Percentiles rank a stretch among this genome's conserved stretches.
Evolutionary conservation across 495 filamentous ascomycete genomes (phyloP).

Genomic region (Neurospora intermedia): DNA sequence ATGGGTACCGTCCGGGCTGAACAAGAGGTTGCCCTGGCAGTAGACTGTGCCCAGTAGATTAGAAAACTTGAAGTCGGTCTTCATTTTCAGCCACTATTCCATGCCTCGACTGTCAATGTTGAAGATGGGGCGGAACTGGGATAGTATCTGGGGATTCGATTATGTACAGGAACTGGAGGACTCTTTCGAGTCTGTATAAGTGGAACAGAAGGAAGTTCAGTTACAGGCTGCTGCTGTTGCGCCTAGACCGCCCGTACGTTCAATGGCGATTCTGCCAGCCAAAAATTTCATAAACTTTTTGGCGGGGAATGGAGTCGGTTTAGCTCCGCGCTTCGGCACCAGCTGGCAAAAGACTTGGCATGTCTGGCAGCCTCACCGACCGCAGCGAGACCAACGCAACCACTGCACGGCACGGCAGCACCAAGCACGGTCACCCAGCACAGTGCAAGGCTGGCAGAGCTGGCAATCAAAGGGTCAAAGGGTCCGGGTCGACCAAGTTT

Average conservation of each 20-base stretch:
- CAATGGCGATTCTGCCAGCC: neutral
- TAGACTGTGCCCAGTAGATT: constrained; percentile 96
- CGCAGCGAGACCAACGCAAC: neutral
- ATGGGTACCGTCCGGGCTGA: constrained; percentile 92
- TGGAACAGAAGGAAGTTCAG: neutral
- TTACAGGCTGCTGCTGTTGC: neutral
- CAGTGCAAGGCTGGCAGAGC: neutral
- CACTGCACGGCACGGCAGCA: too few species aligned
- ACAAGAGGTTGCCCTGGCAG: constrained; percentile 90
- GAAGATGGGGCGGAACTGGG: neutral
- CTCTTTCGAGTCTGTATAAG: neutral
- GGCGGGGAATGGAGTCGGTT: constrained; percentile 24
- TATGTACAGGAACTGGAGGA: neutral
- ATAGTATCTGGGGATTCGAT: neutral
- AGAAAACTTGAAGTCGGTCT: constrained; percentile 96
- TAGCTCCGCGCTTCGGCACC: constrained; percentile 5
- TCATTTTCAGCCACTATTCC: constrained; percentile 52
- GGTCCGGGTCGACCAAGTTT: neutral
- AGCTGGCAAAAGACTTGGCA: neutral
- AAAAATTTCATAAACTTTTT: constrained; percentile 22
- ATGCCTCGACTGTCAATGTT: neutral
- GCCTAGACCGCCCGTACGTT: neutral
- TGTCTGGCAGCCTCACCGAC: neutral
- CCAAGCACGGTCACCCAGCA: neutral
- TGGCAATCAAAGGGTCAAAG: neutral